Conservation (phyloP, 164 flowering plant genomes). For the Sextonia rubra region DNA sequence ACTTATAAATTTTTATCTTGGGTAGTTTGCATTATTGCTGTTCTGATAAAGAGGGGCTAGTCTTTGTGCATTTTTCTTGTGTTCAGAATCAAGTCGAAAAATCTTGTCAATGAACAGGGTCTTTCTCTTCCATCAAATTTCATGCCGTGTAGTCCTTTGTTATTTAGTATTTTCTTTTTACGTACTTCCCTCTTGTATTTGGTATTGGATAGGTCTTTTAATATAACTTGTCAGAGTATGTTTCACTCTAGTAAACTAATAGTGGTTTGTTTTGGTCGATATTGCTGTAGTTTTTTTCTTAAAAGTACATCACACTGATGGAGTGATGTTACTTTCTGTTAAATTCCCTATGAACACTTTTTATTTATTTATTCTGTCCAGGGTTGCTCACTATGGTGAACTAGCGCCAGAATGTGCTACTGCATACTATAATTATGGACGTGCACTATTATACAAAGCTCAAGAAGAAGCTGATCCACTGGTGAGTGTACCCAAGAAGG, state of each 20-base stretch:
- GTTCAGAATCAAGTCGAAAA: background rate
- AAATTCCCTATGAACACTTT: too few species aligned
- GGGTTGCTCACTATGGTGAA: slow-evolving; percentile 86
- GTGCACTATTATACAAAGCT: slow-evolving; percentile 81
- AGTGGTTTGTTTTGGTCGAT: background rate
- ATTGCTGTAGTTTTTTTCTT: background rate
- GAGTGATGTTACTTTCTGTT: background rate
- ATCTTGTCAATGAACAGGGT: background rate
- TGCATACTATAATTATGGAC: slow-evolving; percentile 78
- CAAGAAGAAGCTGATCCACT: slow-evolving; percentile 94
- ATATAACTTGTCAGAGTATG: too few species aligned
- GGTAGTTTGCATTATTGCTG: too few species aligned
- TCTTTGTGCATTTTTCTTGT: too few species aligned
- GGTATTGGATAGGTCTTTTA: too few species aligned
- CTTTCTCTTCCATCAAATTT: too few species aligned
- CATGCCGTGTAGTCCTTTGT: background rate
- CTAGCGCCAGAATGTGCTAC: slow-evolving; percentile 77
- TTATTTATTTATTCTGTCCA: slow-evolving; percentile 11
- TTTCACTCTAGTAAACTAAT: background rate
- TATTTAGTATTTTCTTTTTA: too few species aligned
- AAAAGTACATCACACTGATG: background rate
- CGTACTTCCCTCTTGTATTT: too few species aligned
- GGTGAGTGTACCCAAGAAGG: slow-evolving; percentile 67
- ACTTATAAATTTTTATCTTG: too few species aligned
- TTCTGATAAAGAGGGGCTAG: too few species aligned